Percentiles rank a stretch among this genome's conserved stretches.
Conservation (phyloP, 2,329 filamentous ascomycete genomes). For the Neofusicoccum parvum region DNA sequence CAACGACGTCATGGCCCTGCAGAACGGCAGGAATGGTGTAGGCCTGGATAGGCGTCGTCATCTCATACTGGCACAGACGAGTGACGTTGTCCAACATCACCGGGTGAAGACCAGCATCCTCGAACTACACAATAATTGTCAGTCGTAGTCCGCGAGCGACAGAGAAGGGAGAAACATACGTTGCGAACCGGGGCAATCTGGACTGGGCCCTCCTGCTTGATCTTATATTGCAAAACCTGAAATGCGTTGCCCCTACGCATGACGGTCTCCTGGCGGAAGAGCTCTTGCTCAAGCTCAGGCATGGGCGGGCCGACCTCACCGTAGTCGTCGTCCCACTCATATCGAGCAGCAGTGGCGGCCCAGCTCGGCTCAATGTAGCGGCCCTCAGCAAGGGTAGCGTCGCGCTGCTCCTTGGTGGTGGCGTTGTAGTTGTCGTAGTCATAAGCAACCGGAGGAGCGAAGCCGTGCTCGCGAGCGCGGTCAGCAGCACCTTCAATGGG, state of each 20-base stretch:
- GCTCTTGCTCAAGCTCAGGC: conserved; percentile 69
- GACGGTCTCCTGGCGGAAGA: conserved; percentile 65
- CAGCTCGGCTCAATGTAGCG: conserved; percentile 33
- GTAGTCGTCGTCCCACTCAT: conserved; percentile 82
- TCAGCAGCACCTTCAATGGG: conserved; percentile 15
- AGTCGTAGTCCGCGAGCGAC: conserved; percentile 22
- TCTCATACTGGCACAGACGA: conserved; percentile 68
- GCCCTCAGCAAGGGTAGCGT: conserved; percentile 22
- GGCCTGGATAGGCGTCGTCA: conserved; percentile 83
- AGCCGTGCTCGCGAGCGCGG: conserved; percentile 37
- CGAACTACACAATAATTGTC: conserved; percentile 59
- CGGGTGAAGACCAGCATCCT: conserved; percentile 81
- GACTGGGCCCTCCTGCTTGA: conserved; percentile 52
- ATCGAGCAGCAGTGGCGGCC: conserved; percentile 65
- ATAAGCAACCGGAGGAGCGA: conserved; percentile 51
- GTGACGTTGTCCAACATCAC: conserved; percentile 75
- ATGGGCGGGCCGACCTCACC: conserved; percentile 80
- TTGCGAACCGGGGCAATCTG: conserved; percentile 51
- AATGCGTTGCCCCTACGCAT: conserved; percentile 64
- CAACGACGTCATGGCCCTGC: conserved; percentile 78
- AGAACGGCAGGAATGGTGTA: conserved; percentile 82
- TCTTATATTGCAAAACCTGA: conserved; percentile 59
- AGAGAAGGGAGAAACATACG: conserved; percentile 43
- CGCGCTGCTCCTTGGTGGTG: conserved; percentile 27
- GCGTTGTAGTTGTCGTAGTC: conserved; percentile 49